A percentile compares a stretch with the other conserved stretches of the same genome.
These are phyloP conservation scores for Arachis monticola DNA, from an alignment of 331 rosid genomes.

Conservation along the genomic window DNA sequence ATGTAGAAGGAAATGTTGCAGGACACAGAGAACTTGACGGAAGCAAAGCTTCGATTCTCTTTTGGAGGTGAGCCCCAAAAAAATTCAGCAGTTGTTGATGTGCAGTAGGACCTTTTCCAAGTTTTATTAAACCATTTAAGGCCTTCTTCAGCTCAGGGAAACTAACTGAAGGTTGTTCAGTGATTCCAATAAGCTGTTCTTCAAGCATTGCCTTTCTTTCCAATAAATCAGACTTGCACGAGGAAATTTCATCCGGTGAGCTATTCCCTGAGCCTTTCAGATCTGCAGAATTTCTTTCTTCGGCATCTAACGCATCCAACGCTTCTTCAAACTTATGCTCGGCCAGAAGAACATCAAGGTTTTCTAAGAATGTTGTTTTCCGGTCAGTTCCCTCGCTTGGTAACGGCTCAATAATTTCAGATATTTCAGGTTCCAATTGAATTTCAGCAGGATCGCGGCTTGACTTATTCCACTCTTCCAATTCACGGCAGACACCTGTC, in stretches of 20 bases:
- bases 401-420: conserved; percentile 64
- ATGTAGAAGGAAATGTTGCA: conserved; percentile 73
- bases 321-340: conserved; percentile 94
- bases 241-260: conserved; percentile 50
- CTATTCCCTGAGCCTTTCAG: too few relatives aligned
- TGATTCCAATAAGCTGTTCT: conserved; percentile 63
- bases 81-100: conserved; percentile 74
- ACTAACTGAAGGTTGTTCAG: conserved; percentile 71
- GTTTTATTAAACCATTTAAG: conserved; percentile 71
- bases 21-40: conserved; percentile 91
- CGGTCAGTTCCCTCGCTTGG: conserved; percentile 51
- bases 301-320: conserved; percentile 85
- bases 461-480: conserved; percentile 77
- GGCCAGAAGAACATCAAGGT: conserved; percentile 76
- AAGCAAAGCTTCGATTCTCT: conserved; percentile 68
- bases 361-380: conserved; percentile 63
- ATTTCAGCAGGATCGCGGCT: conserved; percentile 47
- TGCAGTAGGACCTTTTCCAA: conserved; percentile 86
- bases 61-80: conserved; percentile 72
- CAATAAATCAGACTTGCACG: conserved; percentile 63
- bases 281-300: conserved; percentile 62
- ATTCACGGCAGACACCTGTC: conserved; percentile 87
- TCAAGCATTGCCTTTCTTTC: conserved; percentile 74
- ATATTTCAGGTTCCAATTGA: conserved; percentile 50
- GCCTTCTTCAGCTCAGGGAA: conserved; percentile 70